Conservation (phyloP, 2,329 filamentous ascomycete genomes). For the Xylaria sp. region DNA sequence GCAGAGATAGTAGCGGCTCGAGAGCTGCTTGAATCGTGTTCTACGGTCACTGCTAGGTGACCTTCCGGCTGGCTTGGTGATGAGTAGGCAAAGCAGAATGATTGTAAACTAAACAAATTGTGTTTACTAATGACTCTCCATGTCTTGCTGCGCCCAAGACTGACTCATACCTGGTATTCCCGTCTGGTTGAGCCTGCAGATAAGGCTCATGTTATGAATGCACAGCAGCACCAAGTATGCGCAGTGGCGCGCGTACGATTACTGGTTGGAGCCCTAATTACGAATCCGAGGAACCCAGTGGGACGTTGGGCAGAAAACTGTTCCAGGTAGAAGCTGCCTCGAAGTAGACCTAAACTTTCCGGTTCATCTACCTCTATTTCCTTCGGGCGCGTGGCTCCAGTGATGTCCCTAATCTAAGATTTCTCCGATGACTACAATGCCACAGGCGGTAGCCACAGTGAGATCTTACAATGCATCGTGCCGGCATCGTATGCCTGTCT, state of each 20-base stretch:
- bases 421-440: slow-evolving; percentile 22
- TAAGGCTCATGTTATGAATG: slow-evolving; percentile 26
- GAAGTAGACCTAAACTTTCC: slow-evolving; percentile 6
- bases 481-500: slow-evolving; percentile 13
- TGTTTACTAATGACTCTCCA: slow-evolving; percentile 7
- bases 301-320: slow-evolving; percentile 43
- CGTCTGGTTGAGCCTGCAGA: slow-evolving; percentile 14
- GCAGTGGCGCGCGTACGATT: slow-evolving; percentile 28
- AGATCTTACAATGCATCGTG: slow-evolving; percentile 3
- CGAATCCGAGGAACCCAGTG: slow-evolving; percentile 34
- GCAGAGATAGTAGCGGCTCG: slow-evolving; percentile 74
- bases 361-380: slow-evolving; percentile 30
- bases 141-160: slow-evolving; percentile 13
- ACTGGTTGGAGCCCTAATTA: slow-evolving; percentile 39
- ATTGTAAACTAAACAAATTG: background rate
- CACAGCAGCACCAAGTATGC: slow-evolving; percentile 23
- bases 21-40: slow-evolving; percentile 66
- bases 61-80: slow-evolving; percentile 25
- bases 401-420: slow-evolving; percentile 32
- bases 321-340: slow-evolving; percentile 29
- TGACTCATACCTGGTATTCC: slow-evolving; percentile 19
- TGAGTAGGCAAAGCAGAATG: background rate
- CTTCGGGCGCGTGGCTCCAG: slow-evolving; percentile 48
- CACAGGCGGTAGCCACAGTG: slow-evolving; percentile 21
- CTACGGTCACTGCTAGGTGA: slow-evolving; percentile 52